Evolutionary conservation across 2,329 filamentous ascomycete species (phyloP).

Genomic region (Fusarium xylarioides): DNA sequence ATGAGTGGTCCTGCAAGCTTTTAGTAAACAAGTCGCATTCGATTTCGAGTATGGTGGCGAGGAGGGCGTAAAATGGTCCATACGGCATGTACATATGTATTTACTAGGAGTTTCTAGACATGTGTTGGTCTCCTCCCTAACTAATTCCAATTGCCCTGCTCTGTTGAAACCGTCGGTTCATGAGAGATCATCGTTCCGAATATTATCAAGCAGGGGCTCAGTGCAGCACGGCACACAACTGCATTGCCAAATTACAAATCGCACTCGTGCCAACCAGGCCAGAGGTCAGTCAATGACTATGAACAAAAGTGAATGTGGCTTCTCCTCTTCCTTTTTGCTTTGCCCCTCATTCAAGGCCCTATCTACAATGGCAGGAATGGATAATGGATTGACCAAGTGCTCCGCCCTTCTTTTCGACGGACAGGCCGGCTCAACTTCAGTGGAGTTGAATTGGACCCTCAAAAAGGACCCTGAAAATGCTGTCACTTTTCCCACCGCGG

Average conservation of each 20-base stretch:
- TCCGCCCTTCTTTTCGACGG: conserved; percentile 8
- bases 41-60: conserved; percentile 15
- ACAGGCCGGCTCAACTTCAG: conserved; percentile 8
- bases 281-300: not conserved
- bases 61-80: not conserved
- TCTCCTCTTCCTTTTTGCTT: not conserved
- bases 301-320: not conserved
- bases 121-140: not conserved
- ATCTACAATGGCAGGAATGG: too few relatives aligned
- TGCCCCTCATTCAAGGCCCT: conserved; percentile 8
- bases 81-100: not conserved
- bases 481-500: conserved; percentile 19
- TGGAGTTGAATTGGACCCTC: conserved; percentile 28
- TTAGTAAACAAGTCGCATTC: not conserved
- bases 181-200: conserved; percentile 15
- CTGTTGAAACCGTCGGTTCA: conserved; percentile 3
- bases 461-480: conserved; percentile 32
- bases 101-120: not conserved
- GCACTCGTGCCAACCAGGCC: not conserved
- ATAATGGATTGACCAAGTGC: not conserved
- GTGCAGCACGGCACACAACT: not conserved
- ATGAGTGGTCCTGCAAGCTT: not conserved
- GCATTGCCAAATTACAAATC: not conserved
- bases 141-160: not conserved
- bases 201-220: conserved; percentile 3